A percentile compares a stretch with the other conserved stretches of the same genome.
Evolutionary conservation across 2,329 filamentous ascomycete species (phyloP).

Genomic region (Fusarium subtropicale): DNA sequence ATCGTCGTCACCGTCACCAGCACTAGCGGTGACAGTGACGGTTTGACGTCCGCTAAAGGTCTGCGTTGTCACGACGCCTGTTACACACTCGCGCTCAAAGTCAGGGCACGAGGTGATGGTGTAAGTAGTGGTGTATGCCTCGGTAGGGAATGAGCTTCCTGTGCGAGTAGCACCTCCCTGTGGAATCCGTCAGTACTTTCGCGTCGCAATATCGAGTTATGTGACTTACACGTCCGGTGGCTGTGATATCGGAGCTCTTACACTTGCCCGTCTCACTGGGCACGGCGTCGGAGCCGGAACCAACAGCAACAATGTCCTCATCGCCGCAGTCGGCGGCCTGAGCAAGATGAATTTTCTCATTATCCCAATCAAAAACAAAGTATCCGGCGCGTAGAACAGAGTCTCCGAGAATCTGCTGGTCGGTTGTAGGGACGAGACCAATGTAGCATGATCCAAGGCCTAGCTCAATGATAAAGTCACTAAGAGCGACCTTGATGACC

Average conservation of each 20-base stretch:
- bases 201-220: neutral
- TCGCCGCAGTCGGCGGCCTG: conserved; percentile 57
- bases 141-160: conserved; percentile 25
- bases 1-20: conserved; percentile 23
- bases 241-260: conserved; percentile 46
- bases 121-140: conserved; percentile 44
- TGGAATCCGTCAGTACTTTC: neutral
- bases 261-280: conserved; percentile 53
- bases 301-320: conserved; percentile 53
- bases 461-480: conserved; percentile 63
- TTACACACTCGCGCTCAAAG: conserved; percentile 41
- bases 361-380: conserved; percentile 61
- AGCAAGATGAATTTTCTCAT: conserved; percentile 55
- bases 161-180: conserved; percentile 22
- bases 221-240: conserved; percentile 20
- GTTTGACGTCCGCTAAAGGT: conserved; percentile 36
- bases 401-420: conserved; percentile 59
- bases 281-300: conserved; percentile 50
- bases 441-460: conserved; percentile 56
- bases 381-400: conserved; percentile 58
- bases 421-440: conserved; percentile 55
- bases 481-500: conserved; percentile 57
- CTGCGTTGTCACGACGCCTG: conserved; percentile 45
- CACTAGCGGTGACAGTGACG: conserved; percentile 40
- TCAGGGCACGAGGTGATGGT: conserved; percentile 47